phyloP scores from a whole-genome alignment of 1,139 yeast species.

The Meyerozyma athensensis region DNA sequence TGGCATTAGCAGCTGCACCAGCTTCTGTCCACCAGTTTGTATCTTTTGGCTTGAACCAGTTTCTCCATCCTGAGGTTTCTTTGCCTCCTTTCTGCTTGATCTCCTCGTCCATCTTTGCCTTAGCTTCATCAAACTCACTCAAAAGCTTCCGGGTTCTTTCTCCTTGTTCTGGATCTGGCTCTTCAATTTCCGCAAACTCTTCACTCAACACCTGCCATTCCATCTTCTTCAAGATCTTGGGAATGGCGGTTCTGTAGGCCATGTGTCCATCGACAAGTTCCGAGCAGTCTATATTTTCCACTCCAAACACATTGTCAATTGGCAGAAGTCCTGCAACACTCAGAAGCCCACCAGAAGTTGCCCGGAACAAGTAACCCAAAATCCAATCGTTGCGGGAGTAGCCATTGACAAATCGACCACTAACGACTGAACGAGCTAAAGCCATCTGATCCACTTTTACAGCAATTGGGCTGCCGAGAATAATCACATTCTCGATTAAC shows the following conservation, averaged over 20 bases:
- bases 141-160: constrained; percentile 79
- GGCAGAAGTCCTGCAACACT: constrained; percentile 88
- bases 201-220: constrained; percentile 86
- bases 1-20: constrained; percentile 6
- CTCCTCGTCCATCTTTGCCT: constrained; percentile 51
- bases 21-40: constrained; percentile 72
- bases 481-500: constrained; percentile 77
- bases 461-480: constrained; percentile 88
- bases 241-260: constrained; percentile 94
- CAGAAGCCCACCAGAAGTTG: constrained; percentile 91
- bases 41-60: constrained; percentile 71
- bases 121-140: constrained; percentile 80
- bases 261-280: constrained; percentile 90
- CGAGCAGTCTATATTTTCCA: constrained; percentile 86
- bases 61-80: constrained; percentile 43
- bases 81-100: constrained; percentile 18
- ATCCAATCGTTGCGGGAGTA: constrained; percentile 95
- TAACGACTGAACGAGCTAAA: constrained; percentile 78
- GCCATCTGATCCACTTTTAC: constrained; percentile 74
- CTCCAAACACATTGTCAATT: constrained; percentile 54
- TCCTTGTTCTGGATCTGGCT: constrained; percentile 85
- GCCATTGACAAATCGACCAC: constrained; percentile 88
- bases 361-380: constrained; percentile 88
- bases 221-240: constrained; percentile 60
- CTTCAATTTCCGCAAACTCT: constrained; percentile 93